Percentiles rank a stretch among this genome's conserved stretches.
phyloP scores from a whole-genome alignment of 208 protist species.

The Leishmania major region DNA sequence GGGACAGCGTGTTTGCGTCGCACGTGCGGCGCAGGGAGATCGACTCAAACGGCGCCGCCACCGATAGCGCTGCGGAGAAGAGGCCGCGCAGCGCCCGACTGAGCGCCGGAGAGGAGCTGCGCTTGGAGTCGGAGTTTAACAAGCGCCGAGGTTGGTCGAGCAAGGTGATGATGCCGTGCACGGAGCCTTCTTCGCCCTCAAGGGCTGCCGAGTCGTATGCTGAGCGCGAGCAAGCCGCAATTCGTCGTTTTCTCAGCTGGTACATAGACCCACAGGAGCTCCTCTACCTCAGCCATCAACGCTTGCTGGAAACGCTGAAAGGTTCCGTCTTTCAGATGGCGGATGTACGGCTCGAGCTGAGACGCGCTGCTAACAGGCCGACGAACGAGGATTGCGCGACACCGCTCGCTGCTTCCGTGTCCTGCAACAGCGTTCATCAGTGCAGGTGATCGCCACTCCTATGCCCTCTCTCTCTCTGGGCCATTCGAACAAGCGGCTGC shows the following conservation, averaged over 20 bases:
- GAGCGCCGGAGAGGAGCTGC: constrained; percentile 18
- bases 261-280: constrained; percentile 80
- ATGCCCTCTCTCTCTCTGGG: background rate
- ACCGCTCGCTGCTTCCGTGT: background rate
- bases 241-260: constrained; percentile 63
- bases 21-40: background rate
- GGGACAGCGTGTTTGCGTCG: constrained; percentile 27
- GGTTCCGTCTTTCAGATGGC: constrained; percentile 63
- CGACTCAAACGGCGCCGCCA: too few relatives aligned
- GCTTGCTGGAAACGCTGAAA: constrained; percentile 64
- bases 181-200: background rate
- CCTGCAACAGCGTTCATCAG: background rate
- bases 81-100: constrained; percentile 12
- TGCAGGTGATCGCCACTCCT: background rate
- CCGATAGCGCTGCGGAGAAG: background rate
- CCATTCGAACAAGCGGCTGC: too few relatives aligned
- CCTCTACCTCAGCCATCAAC: constrained; percentile 74
- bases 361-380: constrained; percentile 26
- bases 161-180: background rate
- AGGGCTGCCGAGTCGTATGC: background rate
- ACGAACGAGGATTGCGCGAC: background rate
- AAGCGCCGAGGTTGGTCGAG: background rate
- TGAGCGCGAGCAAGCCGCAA: constrained; percentile 14
- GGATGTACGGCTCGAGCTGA: constrained; percentile 67
- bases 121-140: constrained; percentile 15